Base-by-base conservation (phyloP, 768 basidiomycete species). In the Xerocomellus chrysenteron region DNA sequence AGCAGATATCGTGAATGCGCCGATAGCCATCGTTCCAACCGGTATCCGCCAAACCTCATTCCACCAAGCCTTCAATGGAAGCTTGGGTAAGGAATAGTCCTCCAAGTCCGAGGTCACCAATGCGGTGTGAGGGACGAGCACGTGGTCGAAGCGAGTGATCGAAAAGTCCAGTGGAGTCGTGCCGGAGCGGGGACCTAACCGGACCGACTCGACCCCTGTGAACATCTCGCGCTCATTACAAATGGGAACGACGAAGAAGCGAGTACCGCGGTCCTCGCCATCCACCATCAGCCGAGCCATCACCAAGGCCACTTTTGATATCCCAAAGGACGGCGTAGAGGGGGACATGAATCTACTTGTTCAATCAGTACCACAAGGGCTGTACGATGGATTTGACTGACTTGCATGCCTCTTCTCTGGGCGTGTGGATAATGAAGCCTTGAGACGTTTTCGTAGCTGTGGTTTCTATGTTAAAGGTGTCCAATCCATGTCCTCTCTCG, bases 331-430 rank as follows among this genome's bases (percentile, higher is more conserved):
- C 2, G 83, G 82, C 12, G 79, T 80, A 4, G 83, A 79, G 26
- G 81, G 77, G 10, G 83, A 82, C 82, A 85, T 84, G 60, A 82
- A 84, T 59, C 84, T 84, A 55, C 32, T 45, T 50, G 56, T 53
- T 28, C 44, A 19, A 44, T 47, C 33, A 52, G 32, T 17, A n/a
- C 13, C 39, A 19, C 5, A 3, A 40, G 28, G 16, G 8, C 1
- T 17, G 5, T 1, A 26, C 1, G 11, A 43, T 8, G 19, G 17
- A 6, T 10, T 19, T 17, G 10, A 64, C 78, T 55, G 62, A 83
- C 83, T 85, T 85, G 44, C 80, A 77, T 33, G 83, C 83, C 67
- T 83, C 81, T 59, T 82, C 79, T 36, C 79, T 70, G 37, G 82
- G 82, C 0, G 83, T 82, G 57, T 84, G 70, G 36, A 85, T 76